Evolutionary conservation across 2,329 filamentous ascomycete species (phyloP).

Genomic region (Monilinia aucupariae): DNA sequence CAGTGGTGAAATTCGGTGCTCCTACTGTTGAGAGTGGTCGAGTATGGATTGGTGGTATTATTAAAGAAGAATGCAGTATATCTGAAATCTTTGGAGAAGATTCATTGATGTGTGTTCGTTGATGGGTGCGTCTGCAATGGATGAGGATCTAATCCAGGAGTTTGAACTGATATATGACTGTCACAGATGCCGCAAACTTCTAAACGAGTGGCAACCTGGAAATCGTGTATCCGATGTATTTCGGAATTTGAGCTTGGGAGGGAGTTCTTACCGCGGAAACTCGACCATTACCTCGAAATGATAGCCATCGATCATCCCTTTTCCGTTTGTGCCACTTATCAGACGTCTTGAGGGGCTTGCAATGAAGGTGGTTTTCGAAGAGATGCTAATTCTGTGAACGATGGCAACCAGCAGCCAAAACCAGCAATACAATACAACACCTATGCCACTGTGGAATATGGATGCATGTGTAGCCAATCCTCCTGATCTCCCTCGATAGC

Average conservation of each 20-base stretch:
- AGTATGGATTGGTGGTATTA: slow-evolving; percentile 71
- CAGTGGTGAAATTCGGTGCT: slow-evolving; percentile 87
- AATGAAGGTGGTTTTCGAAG: too few species aligned
- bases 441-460: not conserved
- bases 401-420: not conserved
- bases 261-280: not conserved
- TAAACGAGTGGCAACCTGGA: not conserved
- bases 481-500: not conserved
- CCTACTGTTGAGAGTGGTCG: slow-evolving; percentile 74
- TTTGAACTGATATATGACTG: not conserved
- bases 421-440: not conserved
- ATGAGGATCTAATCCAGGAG: not conserved
- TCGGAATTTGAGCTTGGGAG: not conserved
- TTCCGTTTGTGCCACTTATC: not conserved
- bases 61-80: slow-evolving; percentile 69
- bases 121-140: slow-evolving; percentile 1
- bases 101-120: slow-evolving; percentile 69
- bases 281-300: not conserved
- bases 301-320: not conserved
- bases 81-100: slow-evolving; percentile 69
- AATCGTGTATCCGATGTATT: not conserved
- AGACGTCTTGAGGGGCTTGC: not conserved
- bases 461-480: not conserved
- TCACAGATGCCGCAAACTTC: not conserved
- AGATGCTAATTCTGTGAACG: not conserved